phyloP scores from a whole-genome alignment of 371 early-diverging fungal genomes.

The Mucor saturninus region DNA sequence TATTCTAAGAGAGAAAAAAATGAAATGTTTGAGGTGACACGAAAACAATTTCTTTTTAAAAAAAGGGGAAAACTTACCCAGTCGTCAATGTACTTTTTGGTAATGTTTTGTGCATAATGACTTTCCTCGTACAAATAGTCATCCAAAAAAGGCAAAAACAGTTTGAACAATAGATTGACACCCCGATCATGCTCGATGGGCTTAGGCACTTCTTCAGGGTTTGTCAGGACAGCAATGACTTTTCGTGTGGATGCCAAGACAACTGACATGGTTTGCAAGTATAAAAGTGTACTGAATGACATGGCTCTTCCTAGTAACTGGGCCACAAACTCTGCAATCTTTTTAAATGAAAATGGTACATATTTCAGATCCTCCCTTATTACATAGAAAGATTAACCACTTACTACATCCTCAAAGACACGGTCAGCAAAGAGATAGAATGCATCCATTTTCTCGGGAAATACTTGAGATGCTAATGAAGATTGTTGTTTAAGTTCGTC shows the following conservation, averaged over 20 bases:
- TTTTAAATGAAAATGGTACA: neutral
- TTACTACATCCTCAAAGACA: conserved; percentile 72
- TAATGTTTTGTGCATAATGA: conserved; percentile 37
- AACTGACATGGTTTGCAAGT: conserved; percentile 42
- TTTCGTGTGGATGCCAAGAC: conserved; percentile 29
- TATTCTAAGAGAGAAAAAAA: conserved; percentile 13
- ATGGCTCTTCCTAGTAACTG: conserved; percentile 46
- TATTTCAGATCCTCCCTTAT: too few species aligned
- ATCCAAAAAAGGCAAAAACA: conserved; percentile 74
- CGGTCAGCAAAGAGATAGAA: conserved; percentile 64
- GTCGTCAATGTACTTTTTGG: conserved; percentile 44
- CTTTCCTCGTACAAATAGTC: conserved; percentile 69
- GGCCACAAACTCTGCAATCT: conserved; percentile 56
- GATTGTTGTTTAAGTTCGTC: conserved; percentile 69
- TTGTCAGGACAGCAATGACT: conserved; percentile 59
- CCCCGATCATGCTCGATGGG: conserved; percentile 43
- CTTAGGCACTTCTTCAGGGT: conserved; percentile 26
- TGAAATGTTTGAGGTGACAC: neutral
- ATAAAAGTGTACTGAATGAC: conserved; percentile 32
- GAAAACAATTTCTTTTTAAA: neutral
- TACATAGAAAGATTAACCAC: conserved; percentile 5
- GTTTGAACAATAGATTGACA: conserved; percentile 62
- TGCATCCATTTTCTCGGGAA: conserved; percentile 67
- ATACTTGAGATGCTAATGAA: conserved; percentile 65
- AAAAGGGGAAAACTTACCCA: conserved; percentile 37